Evolutionary conservation across 129 eudicot species (phyloP).

Genomic region (Logfia minima): DNA sequence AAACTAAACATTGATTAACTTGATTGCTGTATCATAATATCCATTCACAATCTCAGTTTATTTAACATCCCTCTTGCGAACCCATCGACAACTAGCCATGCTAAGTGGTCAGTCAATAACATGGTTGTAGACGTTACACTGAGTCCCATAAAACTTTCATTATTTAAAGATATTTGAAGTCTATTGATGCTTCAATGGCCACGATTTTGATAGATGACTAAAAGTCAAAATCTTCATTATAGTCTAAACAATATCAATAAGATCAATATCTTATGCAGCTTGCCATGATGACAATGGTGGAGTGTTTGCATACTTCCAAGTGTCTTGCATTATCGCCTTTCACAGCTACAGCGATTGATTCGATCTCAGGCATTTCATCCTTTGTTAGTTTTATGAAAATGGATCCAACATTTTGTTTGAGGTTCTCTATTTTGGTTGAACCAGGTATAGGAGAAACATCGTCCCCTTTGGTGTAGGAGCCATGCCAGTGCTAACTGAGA

Average conservation of each 20-base stretch:
- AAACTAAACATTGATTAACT: too few relatives aligned
- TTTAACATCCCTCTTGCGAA: too few relatives aligned
- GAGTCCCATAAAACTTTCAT: too few relatives aligned
- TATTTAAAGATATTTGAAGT: too few relatives aligned
- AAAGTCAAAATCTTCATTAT: not conserved
- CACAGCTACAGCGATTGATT: constrained; percentile 40
- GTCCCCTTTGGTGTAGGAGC: constrained; percentile 59
- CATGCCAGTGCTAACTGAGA: constrained; percentile 59
- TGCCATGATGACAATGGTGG: constrained; percentile 53
- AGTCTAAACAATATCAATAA: constrained; percentile 5
- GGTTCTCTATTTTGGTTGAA: constrained; percentile 48
- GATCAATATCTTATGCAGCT: not conserved
- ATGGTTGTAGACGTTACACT: too few relatives aligned
- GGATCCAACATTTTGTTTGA: constrained; percentile 45
- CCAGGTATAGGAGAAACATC: constrained; percentile 53
- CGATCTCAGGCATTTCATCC: constrained; percentile 49
- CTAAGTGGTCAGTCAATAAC: too few relatives aligned
- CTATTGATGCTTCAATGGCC: too few relatives aligned
- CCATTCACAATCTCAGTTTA: too few relatives aligned
- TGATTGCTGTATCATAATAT: too few relatives aligned
- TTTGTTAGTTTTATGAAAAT: constrained; percentile 40
- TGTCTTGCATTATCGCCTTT: constrained; percentile 40
- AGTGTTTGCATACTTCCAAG: too few relatives aligned
- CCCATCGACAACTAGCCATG: too few relatives aligned
- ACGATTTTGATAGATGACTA: too few relatives aligned